phyloP scores from a whole-genome alignment of 139 green algal species.

The Tetradesmus obliquus region DNA sequence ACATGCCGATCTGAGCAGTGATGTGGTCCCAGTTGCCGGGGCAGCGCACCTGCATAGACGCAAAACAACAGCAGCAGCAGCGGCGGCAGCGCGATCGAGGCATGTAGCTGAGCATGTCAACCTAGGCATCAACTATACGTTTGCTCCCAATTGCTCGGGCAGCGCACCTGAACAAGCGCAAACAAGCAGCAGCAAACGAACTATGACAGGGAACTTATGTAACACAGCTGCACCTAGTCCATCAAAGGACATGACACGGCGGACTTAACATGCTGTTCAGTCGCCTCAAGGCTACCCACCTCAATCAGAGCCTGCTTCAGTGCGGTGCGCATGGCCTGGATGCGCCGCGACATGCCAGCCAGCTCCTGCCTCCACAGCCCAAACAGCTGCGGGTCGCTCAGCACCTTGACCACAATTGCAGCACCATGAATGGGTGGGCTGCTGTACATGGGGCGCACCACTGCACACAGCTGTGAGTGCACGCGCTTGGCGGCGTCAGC shows the following conservation, averaged over 20 bases:
- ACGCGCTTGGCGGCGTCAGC: conserved; percentile 46
- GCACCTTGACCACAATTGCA: conserved; percentile 77
- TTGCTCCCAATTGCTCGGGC: conserved; percentile 36
- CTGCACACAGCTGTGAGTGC: conserved; percentile 52
- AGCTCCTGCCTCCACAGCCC: conserved; percentile 69
- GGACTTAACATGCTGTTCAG: no score
- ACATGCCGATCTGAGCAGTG: conserved; percentile 54
- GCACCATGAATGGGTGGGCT: conserved; percentile 88
- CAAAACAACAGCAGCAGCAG: neutral
- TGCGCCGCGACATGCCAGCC: conserved; percentile 92
- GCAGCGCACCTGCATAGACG: conserved; percentile 50
- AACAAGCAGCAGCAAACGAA: neutral
- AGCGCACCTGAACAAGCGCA: neutral
- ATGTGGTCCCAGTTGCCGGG: conserved; percentile 52
- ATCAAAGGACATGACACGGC: no score
- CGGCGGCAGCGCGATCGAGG: neutral
- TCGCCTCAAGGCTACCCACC: no score
- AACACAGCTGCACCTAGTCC: no score
- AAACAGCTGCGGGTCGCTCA: conserved; percentile 51
- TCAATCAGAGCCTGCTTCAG: conserved; percentile 77
- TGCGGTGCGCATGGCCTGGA: conserved; percentile 86
- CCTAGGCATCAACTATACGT: conserved; percentile 34
- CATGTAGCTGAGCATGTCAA: conserved; percentile 51
- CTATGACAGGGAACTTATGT: no score
- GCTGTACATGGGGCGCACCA: conserved; percentile 75